These are phyloP conservation scores for Rhodotorula sp. DNA, from an alignment of 1,284 basidiomycete genomes.

Conservation along the genomic window DNA sequence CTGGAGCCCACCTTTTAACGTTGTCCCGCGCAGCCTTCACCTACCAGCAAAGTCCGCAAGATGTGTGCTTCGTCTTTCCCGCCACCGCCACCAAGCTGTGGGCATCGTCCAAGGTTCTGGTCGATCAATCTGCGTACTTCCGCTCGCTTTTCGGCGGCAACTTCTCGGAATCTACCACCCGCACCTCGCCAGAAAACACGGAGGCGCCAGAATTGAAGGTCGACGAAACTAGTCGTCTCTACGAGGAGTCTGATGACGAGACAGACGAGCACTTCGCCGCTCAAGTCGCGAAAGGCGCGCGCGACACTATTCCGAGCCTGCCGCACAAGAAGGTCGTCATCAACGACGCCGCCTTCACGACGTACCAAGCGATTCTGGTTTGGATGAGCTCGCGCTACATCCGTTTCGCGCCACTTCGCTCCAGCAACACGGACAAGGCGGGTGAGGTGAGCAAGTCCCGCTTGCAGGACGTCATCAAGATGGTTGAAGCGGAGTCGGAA, in stretches of 20 bases:
- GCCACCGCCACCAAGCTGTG: not conserved
- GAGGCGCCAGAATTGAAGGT: too few relatives aligned
- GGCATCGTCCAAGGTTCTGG: not conserved
- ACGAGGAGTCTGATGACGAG: conserved; percentile 6
- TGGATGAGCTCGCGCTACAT: conserved; percentile 9
- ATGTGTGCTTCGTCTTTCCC: not conserved
- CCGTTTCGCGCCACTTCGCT: not conserved
- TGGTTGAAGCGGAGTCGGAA: not conserved
- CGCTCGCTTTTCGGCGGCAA: not conserved
- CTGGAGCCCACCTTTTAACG: too few relatives aligned
- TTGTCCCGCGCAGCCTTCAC: too few relatives aligned
- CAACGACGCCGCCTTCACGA: conserved; percentile 6
- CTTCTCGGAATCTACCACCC: not conserved
- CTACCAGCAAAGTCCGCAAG: not conserved
- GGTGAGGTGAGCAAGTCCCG: not conserved
- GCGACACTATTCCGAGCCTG: not conserved
- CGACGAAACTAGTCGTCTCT: not conserved
- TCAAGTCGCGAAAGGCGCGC: too few relatives aligned
- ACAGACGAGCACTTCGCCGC: not conserved
- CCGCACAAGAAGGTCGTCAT: not conserved
- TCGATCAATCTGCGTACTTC: not conserved
- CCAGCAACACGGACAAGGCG: not conserved
- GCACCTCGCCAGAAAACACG: too few relatives aligned
- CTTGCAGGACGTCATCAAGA: too few relatives aligned
- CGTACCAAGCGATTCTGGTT: conserved; percentile 13